Evolutionary conservation across 129 eudicot species (phyloP).

Genomic region (Logfia minima): DNA sequence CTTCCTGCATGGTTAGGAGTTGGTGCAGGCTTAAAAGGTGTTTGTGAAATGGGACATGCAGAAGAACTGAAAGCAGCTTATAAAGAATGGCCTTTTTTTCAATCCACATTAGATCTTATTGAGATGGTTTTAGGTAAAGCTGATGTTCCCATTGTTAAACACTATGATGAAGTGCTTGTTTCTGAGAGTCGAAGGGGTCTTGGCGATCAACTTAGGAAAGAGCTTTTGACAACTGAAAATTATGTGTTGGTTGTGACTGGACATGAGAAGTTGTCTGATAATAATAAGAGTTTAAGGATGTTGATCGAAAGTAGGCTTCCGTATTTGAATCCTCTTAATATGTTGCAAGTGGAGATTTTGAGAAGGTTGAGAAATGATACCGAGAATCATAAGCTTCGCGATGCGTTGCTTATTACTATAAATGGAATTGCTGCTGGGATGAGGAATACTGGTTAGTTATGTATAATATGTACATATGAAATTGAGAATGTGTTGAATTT

Average conservation of each 20-base stretch:
- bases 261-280: constrained; percentile 73
- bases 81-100: constrained; percentile 91
- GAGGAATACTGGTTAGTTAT: constrained; percentile 81
- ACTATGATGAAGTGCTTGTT: constrained; percentile 72
- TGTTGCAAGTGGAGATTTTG: constrained; percentile 92
- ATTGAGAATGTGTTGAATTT: neutral
- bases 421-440: constrained; percentile 98
- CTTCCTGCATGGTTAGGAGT: constrained; percentile 98
- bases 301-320: constrained; percentile 89
- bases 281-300: constrained; percentile 61
- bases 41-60: constrained; percentile 65
- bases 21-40: constrained; percentile 81
- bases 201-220: constrained; percentile 69
- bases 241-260: constrained; percentile 65
- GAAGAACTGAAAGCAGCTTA: constrained; percentile 72
- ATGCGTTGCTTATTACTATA: constrained; percentile 83
- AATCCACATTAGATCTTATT: constrained; percentile 77
- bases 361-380: constrained; percentile 77
- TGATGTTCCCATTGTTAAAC: constrained; percentile 69
- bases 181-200: constrained; percentile 57
- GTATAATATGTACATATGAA: neutral
- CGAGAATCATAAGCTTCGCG: constrained; percentile 68
- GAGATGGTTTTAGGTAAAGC: constrained; percentile 96
- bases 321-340: constrained; percentile 75
- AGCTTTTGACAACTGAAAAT: constrained; percentile 60